phyloP scores from a whole-genome alignment of 108 stramenopile genomes.

The Bacterosira constricta region DNA sequence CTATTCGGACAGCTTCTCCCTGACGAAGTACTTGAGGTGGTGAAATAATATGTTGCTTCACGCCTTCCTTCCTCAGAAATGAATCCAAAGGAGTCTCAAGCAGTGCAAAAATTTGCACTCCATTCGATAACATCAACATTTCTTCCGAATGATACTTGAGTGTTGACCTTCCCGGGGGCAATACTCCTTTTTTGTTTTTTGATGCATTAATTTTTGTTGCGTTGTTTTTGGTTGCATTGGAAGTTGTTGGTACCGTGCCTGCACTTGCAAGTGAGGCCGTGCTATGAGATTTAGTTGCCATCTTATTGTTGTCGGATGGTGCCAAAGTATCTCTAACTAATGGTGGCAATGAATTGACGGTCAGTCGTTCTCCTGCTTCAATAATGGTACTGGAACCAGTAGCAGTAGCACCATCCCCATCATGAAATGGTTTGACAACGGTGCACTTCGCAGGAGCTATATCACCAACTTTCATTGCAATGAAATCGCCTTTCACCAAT shows the following conservation, averaged over 20 bases:
- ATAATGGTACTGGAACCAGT: conserved; percentile 23
- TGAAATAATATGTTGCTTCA: neutral
- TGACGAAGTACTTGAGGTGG: conserved; percentile 67
- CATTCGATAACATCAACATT: conserved; percentile 64
- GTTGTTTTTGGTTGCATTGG: conserved; percentile 8
- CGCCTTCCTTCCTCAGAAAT: conserved; percentile 56
- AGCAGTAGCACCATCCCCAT: neutral
- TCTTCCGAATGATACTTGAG: conserved; percentile 58
- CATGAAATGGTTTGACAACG: conserved; percentile 21
- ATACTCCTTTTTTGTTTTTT: neutral
- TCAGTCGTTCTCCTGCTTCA: conserved; percentile 55
- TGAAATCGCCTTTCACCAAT: conserved; percentile 74
- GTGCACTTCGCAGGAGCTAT: conserved; percentile 58
- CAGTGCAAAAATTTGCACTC: conserved; percentile 64
- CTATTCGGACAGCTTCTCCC: conserved; percentile 50
- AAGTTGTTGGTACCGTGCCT: conserved; percentile 6
- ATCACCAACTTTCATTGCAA: conserved; percentile 84
- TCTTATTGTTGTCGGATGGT: neutral
- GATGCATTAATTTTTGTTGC: too few relatives aligned
- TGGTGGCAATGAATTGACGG: conserved; percentile 40
- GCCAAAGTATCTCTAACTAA: conserved; percentile 6
- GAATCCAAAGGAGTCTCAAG: conserved; percentile 69
- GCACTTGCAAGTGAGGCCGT: neutral
- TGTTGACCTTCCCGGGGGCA: conserved; percentile 65
- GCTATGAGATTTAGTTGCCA: neutral